These are phyloP conservation scores for Erythrobasidium hasegawianum DNA, from an alignment of 1,284 basidiomycete genomes.

Conservation along the genomic window DNA sequence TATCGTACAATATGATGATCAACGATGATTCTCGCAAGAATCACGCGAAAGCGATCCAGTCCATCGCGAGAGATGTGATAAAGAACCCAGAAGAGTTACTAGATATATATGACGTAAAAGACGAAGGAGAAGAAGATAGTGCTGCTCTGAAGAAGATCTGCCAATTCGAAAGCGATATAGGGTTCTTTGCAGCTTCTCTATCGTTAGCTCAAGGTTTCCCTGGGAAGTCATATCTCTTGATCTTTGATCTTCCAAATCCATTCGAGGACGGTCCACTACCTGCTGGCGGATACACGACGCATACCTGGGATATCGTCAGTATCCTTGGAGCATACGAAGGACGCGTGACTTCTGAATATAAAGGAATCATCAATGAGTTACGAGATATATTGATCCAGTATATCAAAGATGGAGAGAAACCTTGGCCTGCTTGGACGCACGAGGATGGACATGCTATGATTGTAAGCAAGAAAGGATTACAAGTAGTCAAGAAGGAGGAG, in stretches of 20 bases:
- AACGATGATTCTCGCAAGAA: conserved; percentile 4
- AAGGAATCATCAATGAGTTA: not conserved
- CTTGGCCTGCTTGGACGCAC: not conserved
- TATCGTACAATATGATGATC: conserved; percentile 7
- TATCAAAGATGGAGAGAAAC: not conserved
- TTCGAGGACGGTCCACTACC: not conserved
- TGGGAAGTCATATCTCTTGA: not conserved
- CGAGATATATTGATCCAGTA: not conserved
- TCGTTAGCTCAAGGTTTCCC: not conserved
- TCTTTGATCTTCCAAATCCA: conserved; percentile 9
- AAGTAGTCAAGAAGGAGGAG: not conserved
- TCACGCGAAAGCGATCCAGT: conserved; percentile 4
- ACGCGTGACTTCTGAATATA: not conserved
- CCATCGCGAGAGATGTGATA: not conserved
- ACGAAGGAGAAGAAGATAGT: not conserved
- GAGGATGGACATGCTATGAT: not conserved
- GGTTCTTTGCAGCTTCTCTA: conserved; percentile 8
- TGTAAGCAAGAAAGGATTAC: not conserved
- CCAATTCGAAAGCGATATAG: conserved; percentile 15
- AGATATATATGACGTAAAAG: conserved; percentile 7
- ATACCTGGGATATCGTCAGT: conserved; percentile 15
- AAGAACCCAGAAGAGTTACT: conserved; percentile 5
- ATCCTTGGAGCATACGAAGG: conserved; percentile 1
- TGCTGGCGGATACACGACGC: not conserved
- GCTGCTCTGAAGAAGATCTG: conserved; percentile 12